A percentile compares a stretch with the other conserved stretches of the same genome.
Evolutionary conservation across 106 monocot genomes (phyloP).

Genomic region (Amphibolis antarctica): DNA sequence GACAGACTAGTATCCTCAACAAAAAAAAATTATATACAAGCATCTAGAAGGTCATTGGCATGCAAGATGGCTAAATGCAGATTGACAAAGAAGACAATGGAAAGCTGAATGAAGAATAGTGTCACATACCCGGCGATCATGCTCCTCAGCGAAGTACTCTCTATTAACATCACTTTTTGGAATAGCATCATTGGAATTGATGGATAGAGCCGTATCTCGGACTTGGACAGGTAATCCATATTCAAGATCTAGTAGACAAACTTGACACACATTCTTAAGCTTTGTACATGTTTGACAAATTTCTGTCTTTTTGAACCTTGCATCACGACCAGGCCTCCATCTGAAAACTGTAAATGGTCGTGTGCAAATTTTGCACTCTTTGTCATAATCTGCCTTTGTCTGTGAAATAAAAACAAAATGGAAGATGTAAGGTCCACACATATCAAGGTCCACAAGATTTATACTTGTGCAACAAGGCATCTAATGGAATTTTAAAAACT

Average conservation of each 20-base stretch:
- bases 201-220: conserved; percentile 78
- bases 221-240: conserved; percentile 98
- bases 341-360: conserved; percentile 95
- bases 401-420: conserved; percentile 8
- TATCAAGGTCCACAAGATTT: no score
- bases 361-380: conserved; percentile 97
- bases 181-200: conserved; percentile 91
- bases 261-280: conserved; percentile 88
- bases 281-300: conserved; percentile 79
- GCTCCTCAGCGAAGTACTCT: conserved; percentile 97
- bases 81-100: not conserved
- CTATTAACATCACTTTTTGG: conserved; percentile 95
- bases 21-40: no score
- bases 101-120: not conserved
- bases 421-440: no score
- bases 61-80: no score
- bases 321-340: conserved; percentile 93
- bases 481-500: no score
- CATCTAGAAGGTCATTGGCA: no score
- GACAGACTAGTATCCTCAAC: no score
- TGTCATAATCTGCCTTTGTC: conserved; percentile 88
- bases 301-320: conserved; percentile 75
- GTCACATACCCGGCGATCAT: conserved; percentile 78
- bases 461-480: no score
- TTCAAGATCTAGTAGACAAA: conserved; percentile 91